Evolutionary conservation across 2,329 filamentous ascomycete genomes (phyloP), one percentile per base, ranked within the genome.

Genomic region (Nothopassalora personata): DNA sequence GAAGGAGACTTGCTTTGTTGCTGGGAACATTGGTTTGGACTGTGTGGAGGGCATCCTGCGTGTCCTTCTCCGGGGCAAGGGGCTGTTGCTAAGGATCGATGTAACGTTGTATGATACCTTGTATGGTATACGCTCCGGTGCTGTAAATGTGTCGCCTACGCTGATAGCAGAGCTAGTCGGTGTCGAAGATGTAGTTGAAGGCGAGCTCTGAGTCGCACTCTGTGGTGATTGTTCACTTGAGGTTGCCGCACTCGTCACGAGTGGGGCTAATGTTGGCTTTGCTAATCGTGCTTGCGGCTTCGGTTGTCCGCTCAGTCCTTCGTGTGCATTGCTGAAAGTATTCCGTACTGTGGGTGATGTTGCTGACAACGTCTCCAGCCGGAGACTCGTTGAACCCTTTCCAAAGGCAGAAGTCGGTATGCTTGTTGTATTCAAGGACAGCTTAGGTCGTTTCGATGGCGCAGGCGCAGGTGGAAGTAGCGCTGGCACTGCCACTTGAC

Each of bases 311-410:
- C 55, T 70, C n/a, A 71, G 64, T 43, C 74, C 68, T 45, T 83
- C 79, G 65, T 83, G 84, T 53, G 81, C 80, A 72, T 86, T 86
- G 66, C 75, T 79, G 68, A 85, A 84, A 54, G 84, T 86, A 71
- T 86, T 86, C 66, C 81, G 77, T 46, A 79, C 74, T 1, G 84
- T 86, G 10, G 84, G 84, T 7, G 84, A 86, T 31, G 80, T 77
- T n/a, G 81, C 75, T 53, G 80, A 80, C 23, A 83, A 73, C 2
- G 80, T 80, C 48, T 81, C 77, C 51, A 83, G 75, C 13, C 81
- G 78, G 49, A 85, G 72, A 56, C 79, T 80, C 27, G 80, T 80
- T n/a, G 79, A 78, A 39, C 77, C 78, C 61, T 79, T 83, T 58
- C 81, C 81, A 69, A 83, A 83, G 23, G 79, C 78, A 4, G 64